Evolutionary conservation across 176 grass and related monocot species (phyloP).

Genomic region (Aegilops umbellulata): DNA sequence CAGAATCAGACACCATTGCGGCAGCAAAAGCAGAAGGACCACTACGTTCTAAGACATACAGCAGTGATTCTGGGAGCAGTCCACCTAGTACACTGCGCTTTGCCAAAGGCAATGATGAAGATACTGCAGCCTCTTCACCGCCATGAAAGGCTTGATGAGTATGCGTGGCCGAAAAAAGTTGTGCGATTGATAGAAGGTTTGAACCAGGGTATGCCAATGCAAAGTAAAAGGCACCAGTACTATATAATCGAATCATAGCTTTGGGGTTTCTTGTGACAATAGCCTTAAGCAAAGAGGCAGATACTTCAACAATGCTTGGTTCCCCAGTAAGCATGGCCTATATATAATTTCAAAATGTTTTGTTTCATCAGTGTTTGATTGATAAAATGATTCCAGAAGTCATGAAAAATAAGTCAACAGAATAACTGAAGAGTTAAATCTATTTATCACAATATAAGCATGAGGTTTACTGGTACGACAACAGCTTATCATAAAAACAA

Average conservation of each 20-base stretch:
- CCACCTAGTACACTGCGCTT: constrained; percentile 94
- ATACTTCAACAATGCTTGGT: constrained; percentile 90
- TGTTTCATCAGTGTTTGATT: constrained; percentile 3
- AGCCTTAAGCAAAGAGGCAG: constrained; percentile 85
- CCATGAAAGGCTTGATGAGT: constrained; percentile 99
- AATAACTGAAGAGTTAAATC: background rate
- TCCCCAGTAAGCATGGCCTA: constrained; percentile 95
- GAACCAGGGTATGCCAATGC: constrained; percentile 87
- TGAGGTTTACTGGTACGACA: constrained; percentile 2
- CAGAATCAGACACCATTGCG: constrained; percentile 98
- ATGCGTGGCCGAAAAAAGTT: constrained; percentile 86
- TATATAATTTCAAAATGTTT: constrained; percentile 16
- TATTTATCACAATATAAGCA: constrained; percentile 12
- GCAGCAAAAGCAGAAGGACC: constrained; percentile 80
- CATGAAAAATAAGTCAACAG: constrained; percentile 18
- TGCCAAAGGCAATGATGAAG: constrained; percentile 87
- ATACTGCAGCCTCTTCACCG: constrained; percentile 97
- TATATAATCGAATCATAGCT: constrained; percentile 95
- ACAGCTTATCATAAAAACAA: constrained; percentile 28
- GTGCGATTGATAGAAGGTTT: constrained; percentile 90
- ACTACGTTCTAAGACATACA: constrained; percentile 95
- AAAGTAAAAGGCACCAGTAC: constrained; percentile 95
- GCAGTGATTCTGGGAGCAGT: constrained; percentile 87
- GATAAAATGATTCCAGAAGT: constrained; percentile 5
- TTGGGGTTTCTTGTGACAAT: constrained; percentile 98